Evolutionary conservation across 768 basidiomycete genomes (phyloP).

Genomic region (Inosperma sp.): DNA sequence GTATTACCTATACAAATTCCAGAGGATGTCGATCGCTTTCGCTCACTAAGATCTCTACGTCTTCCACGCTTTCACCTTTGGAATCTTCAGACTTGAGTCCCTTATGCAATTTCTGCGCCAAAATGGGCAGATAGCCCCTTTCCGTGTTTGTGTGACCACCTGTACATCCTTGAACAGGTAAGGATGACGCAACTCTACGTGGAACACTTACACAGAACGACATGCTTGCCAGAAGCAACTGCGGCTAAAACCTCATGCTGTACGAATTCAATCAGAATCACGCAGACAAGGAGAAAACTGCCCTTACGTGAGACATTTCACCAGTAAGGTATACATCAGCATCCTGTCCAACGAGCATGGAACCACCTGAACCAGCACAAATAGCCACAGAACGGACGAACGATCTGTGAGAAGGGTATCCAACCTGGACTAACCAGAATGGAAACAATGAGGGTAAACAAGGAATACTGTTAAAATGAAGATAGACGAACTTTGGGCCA

Average conservation of each 20-base stretch:
- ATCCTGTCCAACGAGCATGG: slow-evolving; percentile 60
- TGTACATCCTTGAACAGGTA: slow-evolving; percentile 29
- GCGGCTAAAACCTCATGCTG: slow-evolving; percentile 88
- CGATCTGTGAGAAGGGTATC: slow-evolving; percentile 35
- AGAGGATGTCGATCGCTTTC: slow-evolving; percentile 72
- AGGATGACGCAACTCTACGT: slow-evolving; percentile 27
- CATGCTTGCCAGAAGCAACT: slow-evolving; percentile 67
- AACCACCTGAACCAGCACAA: slow-evolving; percentile 87
- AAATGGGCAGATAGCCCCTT: slow-evolving; percentile 80
- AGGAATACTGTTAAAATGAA: slow-evolving; percentile 18
- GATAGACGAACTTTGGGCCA: slow-evolving; percentile 29
- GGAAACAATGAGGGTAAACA: slow-evolving; percentile 9
- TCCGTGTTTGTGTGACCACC: slow-evolving; percentile 95
- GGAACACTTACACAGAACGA: slow-evolving; percentile 71
- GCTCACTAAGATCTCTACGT: slow-evolving; percentile 67
- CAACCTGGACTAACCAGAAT: slow-evolving; percentile 58
- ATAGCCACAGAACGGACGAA: slow-evolving; percentile 67
- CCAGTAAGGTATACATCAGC: slow-evolving; percentile 93
- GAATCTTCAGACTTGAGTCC: slow-evolving; percentile 42
- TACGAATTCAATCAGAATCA: not conserved
- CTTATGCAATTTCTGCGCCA: slow-evolving; percentile 57
- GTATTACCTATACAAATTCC: slow-evolving; percentile 46
- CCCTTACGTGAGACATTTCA: slow-evolving; percentile 83
- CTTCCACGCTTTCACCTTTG: slow-evolving; percentile 32
- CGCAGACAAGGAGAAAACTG: slow-evolving; percentile 13